phyloP scores from a whole-genome alignment of 352 stramenopile genomes.

The Globisporangium alternatum region DNA sequence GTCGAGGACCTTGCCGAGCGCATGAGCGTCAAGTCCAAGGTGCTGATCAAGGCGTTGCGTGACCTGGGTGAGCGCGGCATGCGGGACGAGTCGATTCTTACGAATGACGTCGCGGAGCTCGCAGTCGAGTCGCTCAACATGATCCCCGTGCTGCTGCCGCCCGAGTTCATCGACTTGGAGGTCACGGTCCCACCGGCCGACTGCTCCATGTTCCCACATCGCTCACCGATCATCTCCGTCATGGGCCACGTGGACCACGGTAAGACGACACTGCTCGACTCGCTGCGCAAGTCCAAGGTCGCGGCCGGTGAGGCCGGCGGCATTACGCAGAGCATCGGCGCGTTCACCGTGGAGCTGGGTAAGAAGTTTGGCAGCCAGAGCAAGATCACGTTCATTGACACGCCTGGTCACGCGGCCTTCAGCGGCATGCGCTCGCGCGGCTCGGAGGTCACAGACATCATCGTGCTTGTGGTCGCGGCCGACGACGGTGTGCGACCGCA shows the following conservation, averaged over 20 bases:
- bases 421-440: constrained; percentile 96
- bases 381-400: constrained; percentile 98
- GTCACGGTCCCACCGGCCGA: constrained; percentile 55
- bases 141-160: constrained; percentile 78
- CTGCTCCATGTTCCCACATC: constrained; percentile 62
- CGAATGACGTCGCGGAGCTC: constrained; percentile 74
- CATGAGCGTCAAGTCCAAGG: constrained; percentile 74
- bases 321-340: constrained; percentile 98
- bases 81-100: constrained; percentile 67
- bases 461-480: constrained; percentile 97
- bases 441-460: constrained; percentile 97
- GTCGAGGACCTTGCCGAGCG: constrained; percentile 80
- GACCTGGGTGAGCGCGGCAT: constrained; percentile 69
- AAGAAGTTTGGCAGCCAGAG: constrained; percentile 61
- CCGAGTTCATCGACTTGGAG: constrained; percentile 82
- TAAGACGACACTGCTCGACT: constrained; percentile 99
- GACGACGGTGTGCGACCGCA: constrained; percentile 99
- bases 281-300: constrained; percentile 89
- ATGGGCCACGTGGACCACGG: constrained; percentile 99
- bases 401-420: constrained; percentile 99
- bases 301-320: constrained; percentile 95
- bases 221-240: constrained; percentile 96
- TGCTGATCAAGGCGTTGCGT: constrained; percentile 61
- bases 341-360: constrained; percentile 95
- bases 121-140: constrained; percentile 83